phyloP scores from a whole-genome alignment of 306 rosid genomes.

The Cicer arietinum region DNA sequence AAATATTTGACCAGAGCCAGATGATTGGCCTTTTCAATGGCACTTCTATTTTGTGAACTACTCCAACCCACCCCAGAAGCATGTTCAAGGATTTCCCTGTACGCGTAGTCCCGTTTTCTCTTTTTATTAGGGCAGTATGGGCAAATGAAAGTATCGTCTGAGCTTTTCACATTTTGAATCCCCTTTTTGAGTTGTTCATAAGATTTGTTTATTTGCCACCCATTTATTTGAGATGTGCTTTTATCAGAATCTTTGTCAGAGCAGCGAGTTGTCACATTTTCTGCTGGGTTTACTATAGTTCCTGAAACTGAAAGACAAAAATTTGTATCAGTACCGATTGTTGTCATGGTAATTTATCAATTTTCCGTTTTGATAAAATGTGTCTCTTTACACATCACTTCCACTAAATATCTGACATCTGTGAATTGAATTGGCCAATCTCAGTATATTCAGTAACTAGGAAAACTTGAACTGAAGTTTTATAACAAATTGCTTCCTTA shows the following conservation, averaged over 20 bases:
- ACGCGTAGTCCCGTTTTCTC: conserved; percentile 65
- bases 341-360: background rate
- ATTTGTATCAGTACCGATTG: conserved; percentile 5
- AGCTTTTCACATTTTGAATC: conserved; percentile 58
- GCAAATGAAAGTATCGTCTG: conserved; percentile 68
- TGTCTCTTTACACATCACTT: background rate
- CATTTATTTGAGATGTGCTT: conserved; percentile 62
- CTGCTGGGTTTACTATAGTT: conserved; percentile 40
- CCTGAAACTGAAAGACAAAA: conserved; percentile 58
- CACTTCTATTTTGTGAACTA: conserved; percentile 71
- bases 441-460: conserved; percentile 24
- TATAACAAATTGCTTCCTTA: conserved; percentile 3
- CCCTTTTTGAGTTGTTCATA: conserved; percentile 77
- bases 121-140: conserved; percentile 77
- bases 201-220: conserved; percentile 46
- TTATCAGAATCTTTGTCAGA: conserved; percentile 58
- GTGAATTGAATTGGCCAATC: conserved; percentile 30
- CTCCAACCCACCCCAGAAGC: conserved; percentile 93
- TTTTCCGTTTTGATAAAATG: conserved; percentile 13
- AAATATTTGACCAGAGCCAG: conserved; percentile 76
- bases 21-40: conserved; percentile 81
- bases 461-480: conserved; percentile 26
- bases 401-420: background rate
- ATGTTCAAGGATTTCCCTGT: conserved; percentile 86
- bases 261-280: conserved; percentile 48